Evolutionary conservation across 129 eudicot species (phyloP), one percentile per base, ranked within the genome.

Genomic region (Scalesia atractyloides): DNA sequence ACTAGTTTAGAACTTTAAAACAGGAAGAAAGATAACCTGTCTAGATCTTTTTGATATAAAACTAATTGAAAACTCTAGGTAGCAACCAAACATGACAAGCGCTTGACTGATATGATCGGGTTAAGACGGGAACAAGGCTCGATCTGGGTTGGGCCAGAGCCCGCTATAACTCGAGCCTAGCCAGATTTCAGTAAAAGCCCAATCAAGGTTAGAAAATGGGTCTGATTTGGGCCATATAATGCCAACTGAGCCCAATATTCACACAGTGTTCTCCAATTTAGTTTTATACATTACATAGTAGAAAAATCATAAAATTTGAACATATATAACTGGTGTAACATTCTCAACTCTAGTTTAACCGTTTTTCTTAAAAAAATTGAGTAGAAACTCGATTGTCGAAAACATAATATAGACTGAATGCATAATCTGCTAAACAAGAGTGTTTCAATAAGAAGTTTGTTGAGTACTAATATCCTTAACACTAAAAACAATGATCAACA

Each of bases 401-500:
- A 17, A n/a, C 26, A 36, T 1, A 63, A 37, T 12, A 34, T 14
- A 22, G 39, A 53, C 6, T 4, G 33, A 70, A 70, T 16, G 37
- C 74, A 52, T 17, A 53, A 70, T 18, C 64, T 15, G 65, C 48
- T 37, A 63, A 36, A 36, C 0, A 8, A 14, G 50, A 63, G 39
- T 37, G 26, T 37, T 37, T 63, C 13, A 17, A 63, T 36, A 16
- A n/a, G 37, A 62, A 16, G 22, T 62, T 36, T 62, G 3, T 16
- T 3, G 22, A 36, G 65, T 13, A 41, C 33, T 59, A 5, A 59
- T n/a, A 14, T 47, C 24, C 20, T 34, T 57, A 20, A 36, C 22
- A 19, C 48, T 53, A 70, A 53, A 53, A 14, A 30, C 34, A 30
- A 50, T 70, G 64, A 70, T 2, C 48, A 69, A 34, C 17, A 53